Conservation (phyloP, 805 yeast species). For the Yarrowia sp. region DNA sequence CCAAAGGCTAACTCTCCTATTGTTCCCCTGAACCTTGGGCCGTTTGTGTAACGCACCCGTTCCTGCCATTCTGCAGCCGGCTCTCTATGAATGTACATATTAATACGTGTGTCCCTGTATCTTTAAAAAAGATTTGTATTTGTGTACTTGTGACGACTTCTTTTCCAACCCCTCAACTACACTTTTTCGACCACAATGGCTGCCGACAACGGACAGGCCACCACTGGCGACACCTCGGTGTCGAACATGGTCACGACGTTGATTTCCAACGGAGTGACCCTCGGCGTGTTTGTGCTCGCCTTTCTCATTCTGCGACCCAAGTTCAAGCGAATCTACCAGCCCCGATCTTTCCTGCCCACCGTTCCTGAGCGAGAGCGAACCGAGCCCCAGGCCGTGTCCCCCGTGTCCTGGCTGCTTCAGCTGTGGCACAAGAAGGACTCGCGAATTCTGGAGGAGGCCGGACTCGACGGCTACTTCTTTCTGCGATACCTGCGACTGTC, state of each 20-base stretch:
- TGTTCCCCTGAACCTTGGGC: slow-evolving; percentile 36
- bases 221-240: slow-evolving; percentile 60
- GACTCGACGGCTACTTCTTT: slow-evolving; percentile 93
- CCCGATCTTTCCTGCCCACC: slow-evolving; percentile 71
- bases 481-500: slow-evolving; percentile 74
- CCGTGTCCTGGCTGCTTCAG: slow-evolving; percentile 72
- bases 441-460: slow-evolving; percentile 83
- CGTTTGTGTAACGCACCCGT: slow-evolving; percentile 1
- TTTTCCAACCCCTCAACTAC: not conserved
- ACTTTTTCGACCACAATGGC: not conserved
- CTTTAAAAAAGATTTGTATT: not conserved
- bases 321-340: slow-evolving; percentile 80
- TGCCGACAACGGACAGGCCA: slow-evolving; percentile 23
- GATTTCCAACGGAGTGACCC: slow-evolving; percentile 69
- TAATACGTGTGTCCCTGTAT: slow-evolving; percentile 6
- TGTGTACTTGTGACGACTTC: too few species aligned
- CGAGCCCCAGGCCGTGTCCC: slow-evolving; percentile 72
- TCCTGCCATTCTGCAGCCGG: too few species aligned
- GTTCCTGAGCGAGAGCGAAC: slow-evolving; percentile 59
- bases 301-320: slow-evolving; percentile 72
- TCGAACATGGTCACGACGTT: slow-evolving; percentile 77
- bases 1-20: not conserved
- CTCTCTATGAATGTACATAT: too few species aligned
- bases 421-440: slow-evolving; percentile 71
- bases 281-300: slow-evolving; percentile 63